These are phyloP conservation scores for Melaleuca alternifolia DNA, from an alignment of 345 rosid species.

Conservation along the genomic window DNA sequence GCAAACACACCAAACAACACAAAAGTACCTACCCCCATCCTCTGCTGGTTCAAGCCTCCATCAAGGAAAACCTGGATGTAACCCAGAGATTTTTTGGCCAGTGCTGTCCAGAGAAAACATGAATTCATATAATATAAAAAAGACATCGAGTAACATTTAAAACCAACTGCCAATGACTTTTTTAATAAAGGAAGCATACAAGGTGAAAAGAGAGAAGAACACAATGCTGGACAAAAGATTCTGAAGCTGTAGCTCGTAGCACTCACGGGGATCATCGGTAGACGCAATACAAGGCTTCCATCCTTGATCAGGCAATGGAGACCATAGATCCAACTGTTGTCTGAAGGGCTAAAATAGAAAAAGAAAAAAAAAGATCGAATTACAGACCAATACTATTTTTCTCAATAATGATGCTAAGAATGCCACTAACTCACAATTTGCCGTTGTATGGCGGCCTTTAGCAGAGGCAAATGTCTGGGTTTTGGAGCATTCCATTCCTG, in stretches of 20 bases:
- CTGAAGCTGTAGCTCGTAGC: background rate
- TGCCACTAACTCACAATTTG: constrained; percentile 36
- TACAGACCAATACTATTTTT: background rate
- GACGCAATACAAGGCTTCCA: constrained; percentile 65
- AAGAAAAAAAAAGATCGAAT: background rate
- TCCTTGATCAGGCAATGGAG: constrained; percentile 72
- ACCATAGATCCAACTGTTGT: constrained; percentile 69
- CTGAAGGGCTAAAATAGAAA: constrained; percentile 31
- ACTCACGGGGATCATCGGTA: constrained; percentile 32
- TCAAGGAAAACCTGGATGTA: constrained; percentile 90
- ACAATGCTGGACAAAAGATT: background rate
- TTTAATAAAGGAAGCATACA: background rate
- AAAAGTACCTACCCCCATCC: constrained; percentile 73
- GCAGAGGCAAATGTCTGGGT: constrained; percentile 57
- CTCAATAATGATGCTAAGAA: background rate
- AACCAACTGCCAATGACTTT: background rate
- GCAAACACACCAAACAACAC: background rate
- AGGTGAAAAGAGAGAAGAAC: background rate
- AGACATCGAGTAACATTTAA: background rate
- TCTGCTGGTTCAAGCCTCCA: constrained; percentile 96
- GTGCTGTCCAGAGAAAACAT: constrained; percentile 20
- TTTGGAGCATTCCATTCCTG: constrained; percentile 97
- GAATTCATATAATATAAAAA: background rate
- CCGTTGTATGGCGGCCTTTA: constrained; percentile 51
- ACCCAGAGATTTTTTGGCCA: constrained; percentile 46